These are phyloP conservation scores for Arthrobotrys megalospora DNA, from an alignment of 2,329 filamentous ascomycete genomes.

Conservation along the genomic window DNA sequence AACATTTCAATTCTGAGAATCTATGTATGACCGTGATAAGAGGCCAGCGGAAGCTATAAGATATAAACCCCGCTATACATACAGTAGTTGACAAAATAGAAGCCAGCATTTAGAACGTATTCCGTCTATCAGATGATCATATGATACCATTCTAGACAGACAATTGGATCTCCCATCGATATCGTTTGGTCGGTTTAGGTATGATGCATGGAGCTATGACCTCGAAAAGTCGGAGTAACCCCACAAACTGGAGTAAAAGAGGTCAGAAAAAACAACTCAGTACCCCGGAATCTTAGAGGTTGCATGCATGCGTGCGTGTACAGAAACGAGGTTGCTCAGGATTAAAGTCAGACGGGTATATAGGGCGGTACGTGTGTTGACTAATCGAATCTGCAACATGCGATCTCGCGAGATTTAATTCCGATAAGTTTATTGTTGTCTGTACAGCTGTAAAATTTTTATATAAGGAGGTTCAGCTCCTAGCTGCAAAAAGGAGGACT, in stretches of 20 bases:
- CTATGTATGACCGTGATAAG: too few relatives aligned
- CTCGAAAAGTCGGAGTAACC: slow-evolving; percentile 19
- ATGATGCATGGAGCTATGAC: slow-evolving; percentile 12
- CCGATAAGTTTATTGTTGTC: neutral
- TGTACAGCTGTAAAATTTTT: neutral
- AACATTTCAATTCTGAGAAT: too few relatives aligned
- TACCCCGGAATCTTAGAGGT: neutral
- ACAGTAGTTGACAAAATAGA: too few relatives aligned
- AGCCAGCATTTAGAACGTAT: neutral
- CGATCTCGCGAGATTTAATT: neutral
- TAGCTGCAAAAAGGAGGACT: neutral
- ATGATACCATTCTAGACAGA: neutral
- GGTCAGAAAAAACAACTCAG: slow-evolving; percentile 14
- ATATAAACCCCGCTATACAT: too few relatives aligned
- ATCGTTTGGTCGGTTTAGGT: slow-evolving; percentile 2
- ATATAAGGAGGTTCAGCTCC: neutral
- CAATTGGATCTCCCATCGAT: neutral
- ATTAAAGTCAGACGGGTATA: slow-evolving; percentile 16
- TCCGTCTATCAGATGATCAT: neutral
- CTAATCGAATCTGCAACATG: slow-evolving; percentile 21
- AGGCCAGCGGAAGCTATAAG: too few relatives aligned
- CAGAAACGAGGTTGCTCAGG: slow-evolving; percentile 16
- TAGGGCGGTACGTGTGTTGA: slow-evolving; percentile 22
- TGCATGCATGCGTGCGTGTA: slow-evolving; percentile 7
- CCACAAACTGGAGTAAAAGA: slow-evolving; percentile 1